Base-by-base conservation (phyloP, 345 rosid species). In the Mallotus nudiflorus region DNA sequence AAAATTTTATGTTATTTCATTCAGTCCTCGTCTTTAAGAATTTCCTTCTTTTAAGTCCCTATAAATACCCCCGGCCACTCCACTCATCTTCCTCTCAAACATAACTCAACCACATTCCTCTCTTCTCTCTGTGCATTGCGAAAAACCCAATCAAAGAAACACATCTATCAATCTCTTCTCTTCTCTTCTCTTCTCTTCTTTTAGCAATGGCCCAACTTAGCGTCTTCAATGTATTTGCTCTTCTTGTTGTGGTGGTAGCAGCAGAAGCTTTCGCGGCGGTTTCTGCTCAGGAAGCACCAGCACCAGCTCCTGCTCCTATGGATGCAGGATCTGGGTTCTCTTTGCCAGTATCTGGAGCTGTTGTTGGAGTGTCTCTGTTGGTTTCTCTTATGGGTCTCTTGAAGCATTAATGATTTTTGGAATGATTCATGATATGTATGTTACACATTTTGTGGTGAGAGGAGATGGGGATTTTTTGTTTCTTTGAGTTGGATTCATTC, bases 261-360 rank as follows among this genome's bases (percentile, higher is more conserved):
- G 28, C 65, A 28, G 22, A 70, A 1, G 74, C 66, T 9, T 58
- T 59, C 14, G 46, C 27, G 15, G 57, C 66, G 15, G 85, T 77
- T 45, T 78, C 84, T 0, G 88, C 78, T 61, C 83, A 85, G 75
- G 20, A 35, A 74, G 81, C 82, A 0, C 56, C 61, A 10, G 78
- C 84, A 3, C 85, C 84, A 1, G 61, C 85, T 3, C 79, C 83
- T 4, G 49, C 27, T n/a, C n/a, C n/a, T 2, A 9, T 37, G 27
- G 64, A 77, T 19, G 25, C 85, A 9, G 83, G 85, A 54, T 73
- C 81, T 50, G 81, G 72, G 20, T 73, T 66, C 58, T 71, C 76
- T 22, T 18, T 64, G 25, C 79, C 79, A 2, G 77, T 60, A 25
- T 76, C 85, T 4, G 72, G 49, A 11, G 66, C 74, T 25, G 56